These are phyloP conservation scores for Mycena floridula DNA, from an alignment of 768 basidiomycete genomes.

Conservation along the genomic window DNA sequence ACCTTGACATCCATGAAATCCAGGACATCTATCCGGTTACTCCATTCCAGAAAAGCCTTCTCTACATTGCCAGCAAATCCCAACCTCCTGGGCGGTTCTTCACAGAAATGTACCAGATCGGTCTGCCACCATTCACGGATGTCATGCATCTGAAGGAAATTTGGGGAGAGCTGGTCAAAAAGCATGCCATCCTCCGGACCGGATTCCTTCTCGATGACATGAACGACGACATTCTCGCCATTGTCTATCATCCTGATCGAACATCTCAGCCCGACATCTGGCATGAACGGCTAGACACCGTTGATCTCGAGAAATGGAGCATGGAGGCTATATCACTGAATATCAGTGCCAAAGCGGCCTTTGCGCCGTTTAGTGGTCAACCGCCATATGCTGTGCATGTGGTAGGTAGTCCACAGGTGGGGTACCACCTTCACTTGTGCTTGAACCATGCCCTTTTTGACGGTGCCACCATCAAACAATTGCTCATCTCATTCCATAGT, in stretches of 20 bases:
- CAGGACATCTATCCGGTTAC: neutral
- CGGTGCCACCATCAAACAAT: too few species aligned
- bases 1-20: too few species aligned
- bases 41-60: neutral
- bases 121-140: neutral
- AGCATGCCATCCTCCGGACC: neutral
- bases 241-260: neutral
- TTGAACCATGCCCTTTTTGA: too few species aligned
- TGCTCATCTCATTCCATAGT: too few species aligned
- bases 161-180: neutral
- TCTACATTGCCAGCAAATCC: neutral
- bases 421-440: too few species aligned
- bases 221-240: neutral
- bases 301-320: neutral
- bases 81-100: neutral
- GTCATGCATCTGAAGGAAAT: neutral
- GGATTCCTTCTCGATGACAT: neutral
- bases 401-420: too few species aligned
- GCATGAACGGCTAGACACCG: neutral
- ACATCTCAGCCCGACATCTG: neutral
- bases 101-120: neutral
- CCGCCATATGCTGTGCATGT: too few species aligned
- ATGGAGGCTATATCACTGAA: neutral
- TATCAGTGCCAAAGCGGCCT: neutral
- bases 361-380: too few species aligned